These are phyloP conservation scores for Zelonia costaricensis DNA, from an alignment of 208 protist genomes.

Conservation along the genomic window DNA sequence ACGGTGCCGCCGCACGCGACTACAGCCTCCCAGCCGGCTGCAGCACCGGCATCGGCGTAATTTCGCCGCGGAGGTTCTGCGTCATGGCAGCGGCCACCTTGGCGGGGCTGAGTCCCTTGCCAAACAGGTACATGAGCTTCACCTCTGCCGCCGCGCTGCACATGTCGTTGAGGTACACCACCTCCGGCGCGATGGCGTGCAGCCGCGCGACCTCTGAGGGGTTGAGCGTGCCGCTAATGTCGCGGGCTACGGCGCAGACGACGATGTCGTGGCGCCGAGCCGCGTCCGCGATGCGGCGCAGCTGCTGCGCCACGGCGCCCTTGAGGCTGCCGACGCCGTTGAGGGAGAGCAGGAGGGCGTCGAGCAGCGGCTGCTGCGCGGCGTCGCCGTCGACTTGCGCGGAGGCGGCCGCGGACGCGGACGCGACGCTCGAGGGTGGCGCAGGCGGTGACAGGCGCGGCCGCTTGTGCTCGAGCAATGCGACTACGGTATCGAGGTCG, in stretches of 20 bases:
- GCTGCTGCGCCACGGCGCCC: constrained; percentile 16
- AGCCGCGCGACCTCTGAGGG: constrained; percentile 36
- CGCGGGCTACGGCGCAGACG: constrained; percentile 37
- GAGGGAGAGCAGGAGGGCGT: constrained; percentile 56
- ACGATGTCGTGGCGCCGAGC: constrained; percentile 34
- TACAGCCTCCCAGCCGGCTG: neutral
- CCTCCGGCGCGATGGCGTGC: constrained; percentile 23
- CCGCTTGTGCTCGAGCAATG: constrained; percentile 30
- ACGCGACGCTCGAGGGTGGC: neutral
- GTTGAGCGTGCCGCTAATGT: constrained; percentile 45
- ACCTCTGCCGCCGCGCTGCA: constrained; percentile 50
- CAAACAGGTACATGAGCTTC: constrained; percentile 85
- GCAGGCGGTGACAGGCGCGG: neutral
- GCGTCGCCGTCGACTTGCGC: neutral
- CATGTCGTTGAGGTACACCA: constrained; percentile 68
- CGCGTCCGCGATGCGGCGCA: constrained; percentile 38
- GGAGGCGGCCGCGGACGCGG: neutral
- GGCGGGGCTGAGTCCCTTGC: constrained; percentile 38
- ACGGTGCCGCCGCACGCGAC: too few relatives aligned
- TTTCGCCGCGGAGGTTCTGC: constrained; percentile 66
- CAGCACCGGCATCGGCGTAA: constrained; percentile 30
- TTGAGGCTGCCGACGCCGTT: constrained; percentile 43
- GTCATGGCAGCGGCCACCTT: constrained; percentile 45
- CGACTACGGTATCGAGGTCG: constrained; percentile 44
- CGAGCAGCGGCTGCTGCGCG: constrained; percentile 29